Conservation (phyloP, 1,284 basidiomycete species). For the Cutaneotrichosporon sp. region DNA sequence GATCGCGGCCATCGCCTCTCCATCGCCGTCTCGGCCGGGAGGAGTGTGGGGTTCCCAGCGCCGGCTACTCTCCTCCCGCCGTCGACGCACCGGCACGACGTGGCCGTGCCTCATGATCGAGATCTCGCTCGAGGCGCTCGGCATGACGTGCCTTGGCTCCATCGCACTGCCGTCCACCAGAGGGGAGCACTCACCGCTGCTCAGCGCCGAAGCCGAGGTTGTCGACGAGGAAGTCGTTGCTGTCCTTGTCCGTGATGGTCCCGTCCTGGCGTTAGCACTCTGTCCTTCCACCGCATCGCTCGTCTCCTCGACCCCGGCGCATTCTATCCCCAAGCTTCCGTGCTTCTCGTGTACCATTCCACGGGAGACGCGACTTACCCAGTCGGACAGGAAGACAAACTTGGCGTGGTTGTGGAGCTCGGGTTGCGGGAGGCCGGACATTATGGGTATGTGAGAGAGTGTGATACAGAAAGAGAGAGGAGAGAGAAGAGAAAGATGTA, state of each 20-base stretch:
- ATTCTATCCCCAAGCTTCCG: too few relatives aligned
- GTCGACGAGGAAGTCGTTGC: constrained; percentile 69
- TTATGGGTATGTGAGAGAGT: too few relatives aligned
- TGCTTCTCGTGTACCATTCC: too few relatives aligned
- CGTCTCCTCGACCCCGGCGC: too few relatives aligned
- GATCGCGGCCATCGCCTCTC: background rate
- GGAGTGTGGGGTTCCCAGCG: background rate
- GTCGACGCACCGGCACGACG: too few relatives aligned
- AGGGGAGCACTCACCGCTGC: constrained; percentile 28
- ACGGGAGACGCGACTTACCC: too few relatives aligned
- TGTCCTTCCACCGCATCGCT: background rate
- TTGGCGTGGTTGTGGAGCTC: constrained; percentile 74
- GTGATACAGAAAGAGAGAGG: too few relatives aligned
- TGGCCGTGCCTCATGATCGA: background rate
- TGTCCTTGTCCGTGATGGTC: constrained; percentile 86
- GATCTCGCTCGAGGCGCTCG: too few relatives aligned
- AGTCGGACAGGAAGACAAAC: constrained; percentile 85
- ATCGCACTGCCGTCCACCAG: background rate
- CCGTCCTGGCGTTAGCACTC: constrained; percentile 65
- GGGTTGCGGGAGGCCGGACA: constrained; percentile 66
- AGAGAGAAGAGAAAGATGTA: too few relatives aligned
- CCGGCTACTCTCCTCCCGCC: too few relatives aligned
- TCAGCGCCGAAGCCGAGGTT: constrained; percentile 59
- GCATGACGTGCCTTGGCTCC: background rate
- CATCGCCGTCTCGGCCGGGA: background rate